Evolutionary conservation across 495 filamentous ascomycete genomes (phyloP).

Genomic region (Penicillium coprophilum): DNA sequence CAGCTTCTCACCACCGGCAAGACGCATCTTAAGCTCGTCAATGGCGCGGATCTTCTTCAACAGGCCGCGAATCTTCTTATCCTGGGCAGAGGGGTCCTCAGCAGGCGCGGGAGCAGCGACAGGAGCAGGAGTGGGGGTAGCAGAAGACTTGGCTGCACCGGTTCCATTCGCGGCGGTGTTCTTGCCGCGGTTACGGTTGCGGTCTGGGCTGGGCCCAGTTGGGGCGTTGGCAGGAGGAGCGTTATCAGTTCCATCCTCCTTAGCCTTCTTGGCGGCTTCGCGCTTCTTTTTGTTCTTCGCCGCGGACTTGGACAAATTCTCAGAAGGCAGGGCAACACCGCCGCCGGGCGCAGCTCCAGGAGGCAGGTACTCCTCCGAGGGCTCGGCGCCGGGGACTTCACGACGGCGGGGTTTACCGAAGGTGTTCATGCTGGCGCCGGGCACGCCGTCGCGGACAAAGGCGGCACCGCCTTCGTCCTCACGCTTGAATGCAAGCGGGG

Average conservation of each 20-base stretch:
- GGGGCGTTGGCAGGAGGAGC: constrained; percentile 61
- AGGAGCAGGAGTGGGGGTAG: constrained; percentile 18
- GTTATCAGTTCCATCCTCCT: constrained; percentile 63
- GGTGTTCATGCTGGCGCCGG: constrained; percentile 63
- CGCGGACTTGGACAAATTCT: constrained; percentile 78
- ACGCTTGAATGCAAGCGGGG: constrained; percentile 92
- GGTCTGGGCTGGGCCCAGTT: constrained; percentile 45
- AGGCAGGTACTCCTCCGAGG: constrained; percentile 58
- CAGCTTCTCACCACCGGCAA: constrained; percentile 89
- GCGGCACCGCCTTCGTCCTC: constrained; percentile 96
- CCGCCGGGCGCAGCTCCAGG: constrained; percentile 70
- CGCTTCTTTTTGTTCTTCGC: constrained; percentile 99
- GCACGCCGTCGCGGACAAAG: constrained; percentile 77
- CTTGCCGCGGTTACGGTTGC: constrained; percentile 39
- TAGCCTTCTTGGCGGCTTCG: constrained; percentile 84
- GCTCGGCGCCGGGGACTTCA: constrained; percentile 78
- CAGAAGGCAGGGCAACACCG: constrained; percentile 61
- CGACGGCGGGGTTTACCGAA: constrained; percentile 72
- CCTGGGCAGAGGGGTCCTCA: constrained; percentile 50
- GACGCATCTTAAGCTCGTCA: constrained; percentile 94
- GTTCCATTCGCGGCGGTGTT: constrained; percentile 31
- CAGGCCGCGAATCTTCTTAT: constrained; percentile 88
- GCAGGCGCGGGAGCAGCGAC: constrained; percentile 29
- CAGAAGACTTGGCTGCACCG: constrained; percentile 18
- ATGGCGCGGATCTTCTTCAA: constrained; percentile 97